Evolutionary conservation across 2,329 filamentous ascomycete genomes (phyloP).

Genomic region (Ophiostoma sp.): DNA sequence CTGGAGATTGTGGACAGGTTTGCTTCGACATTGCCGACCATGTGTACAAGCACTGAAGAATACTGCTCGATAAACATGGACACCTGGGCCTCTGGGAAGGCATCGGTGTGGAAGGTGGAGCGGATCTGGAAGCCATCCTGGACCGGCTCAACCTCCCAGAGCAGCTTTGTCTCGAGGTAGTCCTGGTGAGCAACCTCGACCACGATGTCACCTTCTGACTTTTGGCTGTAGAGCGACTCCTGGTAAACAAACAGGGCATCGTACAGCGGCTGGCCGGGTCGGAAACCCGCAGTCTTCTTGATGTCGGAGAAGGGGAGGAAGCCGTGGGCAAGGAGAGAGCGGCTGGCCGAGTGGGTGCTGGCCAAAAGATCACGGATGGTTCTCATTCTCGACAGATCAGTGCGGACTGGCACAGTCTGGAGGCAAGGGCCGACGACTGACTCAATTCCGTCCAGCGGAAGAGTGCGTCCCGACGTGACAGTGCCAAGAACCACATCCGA

Average conservation of each 20-base stretch:
- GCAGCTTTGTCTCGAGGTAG: constrained; percentile 67
- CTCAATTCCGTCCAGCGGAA: constrained; percentile 67
- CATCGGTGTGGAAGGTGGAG: constrained; percentile 44
- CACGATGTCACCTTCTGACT: constrained; percentile 36
- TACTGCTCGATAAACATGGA: constrained; percentile 57
- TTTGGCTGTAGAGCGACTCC: constrained; percentile 53
- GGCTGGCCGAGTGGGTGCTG: constrained; percentile 60
- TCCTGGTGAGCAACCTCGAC: constrained; percentile 59
- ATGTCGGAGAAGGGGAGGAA: constrained; percentile 64
- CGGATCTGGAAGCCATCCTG: constrained; percentile 38
- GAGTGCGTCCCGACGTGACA: constrained; percentile 74
- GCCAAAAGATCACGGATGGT: constrained; percentile 57
- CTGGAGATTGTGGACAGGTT: constrained; percentile 29
- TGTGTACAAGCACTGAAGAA: constrained; percentile 41
- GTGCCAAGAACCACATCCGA: constrained; percentile 68
- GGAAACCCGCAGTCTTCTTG: constrained; percentile 53
- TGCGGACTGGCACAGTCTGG: constrained; percentile 65
- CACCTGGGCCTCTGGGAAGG: constrained; percentile 52
- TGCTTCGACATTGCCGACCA: constrained; percentile 30
- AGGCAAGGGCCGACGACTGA: constrained; percentile 75
- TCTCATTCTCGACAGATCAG: constrained; percentile 49
- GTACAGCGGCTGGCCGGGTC: constrained; percentile 58
- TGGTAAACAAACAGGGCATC: constrained; percentile 82
- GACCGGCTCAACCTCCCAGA: constrained; percentile 69
- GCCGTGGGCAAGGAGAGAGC: constrained; percentile 59